A percentile compares a stretch with the other conserved stretches of the same genome.
Conservation (phyloP, 2,329 filamentous ascomycete species). For the Nakataea oryzae region DNA sequence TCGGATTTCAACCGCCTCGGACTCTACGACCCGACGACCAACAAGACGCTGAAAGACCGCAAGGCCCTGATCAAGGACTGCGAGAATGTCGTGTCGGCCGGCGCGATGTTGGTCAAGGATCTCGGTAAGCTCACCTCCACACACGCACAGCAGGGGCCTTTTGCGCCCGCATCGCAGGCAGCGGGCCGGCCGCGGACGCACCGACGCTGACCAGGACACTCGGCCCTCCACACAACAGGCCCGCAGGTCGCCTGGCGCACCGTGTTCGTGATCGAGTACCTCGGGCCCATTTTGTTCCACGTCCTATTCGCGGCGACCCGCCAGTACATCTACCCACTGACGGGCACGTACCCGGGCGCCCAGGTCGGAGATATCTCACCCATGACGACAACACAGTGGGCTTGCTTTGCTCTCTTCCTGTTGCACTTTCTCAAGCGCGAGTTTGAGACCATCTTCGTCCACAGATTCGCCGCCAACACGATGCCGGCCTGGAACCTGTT, state of each 20-base stretch:
- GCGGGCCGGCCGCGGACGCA: too few species aligned
- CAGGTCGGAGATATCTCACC: constrained; percentile 25
- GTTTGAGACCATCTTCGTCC: constrained; percentile 85
- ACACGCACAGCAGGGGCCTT: too few species aligned
- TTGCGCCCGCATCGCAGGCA: neutral
- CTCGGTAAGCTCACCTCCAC: constrained; percentile 56
- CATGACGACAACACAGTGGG: constrained; percentile 57
- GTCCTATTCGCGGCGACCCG: constrained; percentile 61
- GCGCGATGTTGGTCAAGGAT: constrained; percentile 79
- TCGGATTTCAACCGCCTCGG: constrained; percentile 52
- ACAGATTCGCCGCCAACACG: constrained; percentile 88
- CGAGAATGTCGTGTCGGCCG: constrained; percentile 33
- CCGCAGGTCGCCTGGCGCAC: constrained; percentile 85
- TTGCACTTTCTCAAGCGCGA: constrained; percentile 93
- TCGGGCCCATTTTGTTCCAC: constrained; percentile 85
- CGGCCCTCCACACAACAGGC: constrained; percentile 36
- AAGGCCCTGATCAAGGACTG: constrained; percentile 40
- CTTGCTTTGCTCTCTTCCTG: constrained; percentile 64
- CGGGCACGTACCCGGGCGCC: constrained; percentile 19
- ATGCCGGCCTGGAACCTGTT: constrained; percentile 89
- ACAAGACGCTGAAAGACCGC: constrained; percentile 54
- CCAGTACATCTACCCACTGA: constrained; percentile 55
- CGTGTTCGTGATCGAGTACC: constrained; percentile 91
- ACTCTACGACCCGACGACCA: constrained; percentile 48
- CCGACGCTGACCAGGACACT: neutral